These are phyloP conservation scores for Pichia sp. DNA, from an alignment of 1,139 yeast genomes.

Conservation along the genomic window DNA sequence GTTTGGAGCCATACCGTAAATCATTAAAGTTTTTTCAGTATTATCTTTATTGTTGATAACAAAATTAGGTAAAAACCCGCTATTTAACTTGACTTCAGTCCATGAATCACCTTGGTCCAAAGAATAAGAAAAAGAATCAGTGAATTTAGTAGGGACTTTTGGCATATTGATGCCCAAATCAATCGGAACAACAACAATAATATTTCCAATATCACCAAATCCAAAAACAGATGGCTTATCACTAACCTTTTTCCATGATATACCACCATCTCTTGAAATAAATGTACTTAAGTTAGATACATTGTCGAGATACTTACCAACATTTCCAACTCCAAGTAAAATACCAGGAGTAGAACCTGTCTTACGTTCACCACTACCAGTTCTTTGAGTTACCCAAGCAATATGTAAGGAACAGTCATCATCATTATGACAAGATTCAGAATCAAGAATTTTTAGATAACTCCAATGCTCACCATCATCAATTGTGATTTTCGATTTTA, in stretches of 20 bases:
- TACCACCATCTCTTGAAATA: slow-evolving; percentile 74
- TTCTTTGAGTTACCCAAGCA: slow-evolving; percentile 41
- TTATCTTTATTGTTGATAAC: slow-evolving; percentile 69
- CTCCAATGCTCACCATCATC: slow-evolving; percentile 60
- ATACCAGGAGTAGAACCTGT: slow-evolving; percentile 63
- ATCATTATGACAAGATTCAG: slow-evolving; percentile 39
- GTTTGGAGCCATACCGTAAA: slow-evolving; percentile 31
- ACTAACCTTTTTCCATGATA: slow-evolving; percentile 55
- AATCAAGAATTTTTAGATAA: slow-evolving; percentile 38
- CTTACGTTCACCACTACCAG: slow-evolving; percentile 66
- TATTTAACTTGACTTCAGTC: slow-evolving; percentile 47
- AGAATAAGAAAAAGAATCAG: slow-evolving; percentile 46
- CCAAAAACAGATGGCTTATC: slow-evolving; percentile 52
- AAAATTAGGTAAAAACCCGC: slow-evolving; percentile 38
- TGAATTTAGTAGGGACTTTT: slow-evolving; percentile 4
- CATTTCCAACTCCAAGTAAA: slow-evolving; percentile 51
- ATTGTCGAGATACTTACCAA: slow-evolving; percentile 49
- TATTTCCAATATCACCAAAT: slow-evolving; percentile 78
- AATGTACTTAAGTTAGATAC: slow-evolving; percentile 40
- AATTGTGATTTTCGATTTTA: slow-evolving; percentile 37
- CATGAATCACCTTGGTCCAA: slow-evolving; percentile 71
- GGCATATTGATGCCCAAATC: slow-evolving; percentile 15
- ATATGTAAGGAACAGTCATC: slow-evolving; percentile 54
- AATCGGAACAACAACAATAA: slow-evolving; percentile 54
- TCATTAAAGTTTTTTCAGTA: slow-evolving; percentile 52